Evolutionary conservation across 2,329 filamentous ascomycete genomes (phyloP).

Genomic region (Helminthosporium solani): DNA sequence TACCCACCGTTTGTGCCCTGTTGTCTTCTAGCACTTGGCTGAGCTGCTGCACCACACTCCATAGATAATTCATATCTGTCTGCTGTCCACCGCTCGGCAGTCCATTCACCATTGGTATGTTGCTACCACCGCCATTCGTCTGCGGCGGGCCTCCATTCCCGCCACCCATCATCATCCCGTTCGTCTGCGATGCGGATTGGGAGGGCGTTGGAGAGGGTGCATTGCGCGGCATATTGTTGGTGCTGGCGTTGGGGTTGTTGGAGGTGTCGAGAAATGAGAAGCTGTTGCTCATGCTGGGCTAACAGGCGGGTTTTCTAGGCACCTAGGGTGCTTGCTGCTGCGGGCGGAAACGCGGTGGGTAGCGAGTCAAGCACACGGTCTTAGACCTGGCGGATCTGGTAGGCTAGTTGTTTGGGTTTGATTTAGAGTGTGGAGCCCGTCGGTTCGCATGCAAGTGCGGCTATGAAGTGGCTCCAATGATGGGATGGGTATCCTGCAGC

Average conservation of each 20-base stretch:
- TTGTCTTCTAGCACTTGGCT: constrained; percentile 44
- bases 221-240: constrained; percentile 29
- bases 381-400: constrained; percentile 5
- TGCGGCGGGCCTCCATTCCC: constrained; percentile 5
- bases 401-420: constrained; percentile 12
- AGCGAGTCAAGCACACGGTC: constrained; percentile 3
- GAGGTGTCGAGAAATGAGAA: constrained; percentile 40
- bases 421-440: constrained; percentile 4
- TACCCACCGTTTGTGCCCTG: constrained; percentile 39
- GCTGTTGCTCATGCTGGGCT: constrained; percentile 34
- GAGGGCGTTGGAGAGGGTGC: constrained; percentile 28
- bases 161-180: constrained; percentile 25
- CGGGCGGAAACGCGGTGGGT: background rate
- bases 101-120: constrained; percentile 43
- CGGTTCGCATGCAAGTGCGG: constrained; percentile 2
- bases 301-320: background rate
- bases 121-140: constrained; percentile 20
- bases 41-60: constrained; percentile 45
- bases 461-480: constrained; percentile 14
- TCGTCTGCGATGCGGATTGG: constrained; percentile 23
- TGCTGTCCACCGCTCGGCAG: constrained; percentile 43
- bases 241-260: constrained; percentile 13
- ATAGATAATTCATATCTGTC: constrained; percentile 47
- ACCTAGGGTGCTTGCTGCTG: background rate
- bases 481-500: constrained; percentile 7